phyloP scores from a whole-genome alignment of 2,329 filamentous ascomycete genomes.

The Parascedosporium putredinis region DNA sequence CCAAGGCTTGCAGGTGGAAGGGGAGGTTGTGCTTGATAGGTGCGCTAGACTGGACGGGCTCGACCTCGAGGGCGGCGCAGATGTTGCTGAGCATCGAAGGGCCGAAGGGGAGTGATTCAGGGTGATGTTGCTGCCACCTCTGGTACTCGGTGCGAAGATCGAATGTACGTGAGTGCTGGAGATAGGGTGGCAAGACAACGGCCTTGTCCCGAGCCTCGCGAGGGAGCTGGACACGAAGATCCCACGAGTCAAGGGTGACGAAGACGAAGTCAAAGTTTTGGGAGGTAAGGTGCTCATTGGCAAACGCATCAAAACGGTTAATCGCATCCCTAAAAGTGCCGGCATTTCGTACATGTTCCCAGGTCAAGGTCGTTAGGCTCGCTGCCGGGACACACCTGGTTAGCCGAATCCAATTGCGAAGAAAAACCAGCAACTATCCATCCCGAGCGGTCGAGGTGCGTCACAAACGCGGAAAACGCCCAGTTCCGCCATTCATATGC shows the following conservation, averaged over 20 bases:
- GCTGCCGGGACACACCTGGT: constrained; percentile 38
- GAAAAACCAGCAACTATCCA: not conserved
- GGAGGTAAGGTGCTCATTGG: constrained; percentile 77
- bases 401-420: constrained; percentile 5
- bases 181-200: constrained; percentile 88
- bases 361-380: constrained; percentile 93
- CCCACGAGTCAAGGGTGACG: constrained; percentile 96
- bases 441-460: not conserved
- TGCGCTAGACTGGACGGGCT: constrained; percentile 92
- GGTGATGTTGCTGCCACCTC: constrained; percentile 96
- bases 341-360: constrained; percentile 97
- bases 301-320: constrained; percentile 88
- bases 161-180: constrained; percentile 96
- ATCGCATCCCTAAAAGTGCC: constrained; percentile 96
- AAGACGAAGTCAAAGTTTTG: constrained; percentile 97
- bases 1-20: constrained; percentile 92
- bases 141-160: constrained; percentile 96
- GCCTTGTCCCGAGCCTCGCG: constrained; percentile 97
- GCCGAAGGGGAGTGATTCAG: constrained; percentile 92
- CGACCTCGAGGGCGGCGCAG: constrained; percentile 93
- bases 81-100: constrained; percentile 95
- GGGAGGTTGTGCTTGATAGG: constrained; percentile 98
- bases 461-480: too few species aligned
- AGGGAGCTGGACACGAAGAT: constrained; percentile 92
- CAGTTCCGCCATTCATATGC: too few species aligned